Evolutionary conservation across 2,329 filamentous ascomycete genomes (phyloP), one percentile per base, ranked within the genome.

Genomic region (Penicillium palitans): DNA sequence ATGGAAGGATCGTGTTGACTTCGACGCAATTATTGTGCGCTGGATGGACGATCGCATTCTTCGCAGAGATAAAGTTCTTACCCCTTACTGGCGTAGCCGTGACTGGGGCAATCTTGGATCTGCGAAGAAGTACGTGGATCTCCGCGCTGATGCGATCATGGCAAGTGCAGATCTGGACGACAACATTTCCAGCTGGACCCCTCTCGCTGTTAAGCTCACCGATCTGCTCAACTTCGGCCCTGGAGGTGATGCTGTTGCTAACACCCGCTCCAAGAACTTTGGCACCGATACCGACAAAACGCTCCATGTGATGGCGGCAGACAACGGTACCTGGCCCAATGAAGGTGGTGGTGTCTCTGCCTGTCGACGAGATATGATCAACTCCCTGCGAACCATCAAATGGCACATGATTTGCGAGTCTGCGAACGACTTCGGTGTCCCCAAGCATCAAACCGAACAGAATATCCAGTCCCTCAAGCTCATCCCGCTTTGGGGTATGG

Each of bases 341-440:
- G 79, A 80, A 59, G 80, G 80, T 35, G 82, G 82, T 57, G 82
- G 82, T 63, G 82, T 84, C 15, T 83, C 81, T 39, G 81, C 81
- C 56, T 84, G 82, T 70, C 75, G 82, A 41, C 76, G 82, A 44
- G 82, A 84, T 65, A 76, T 84, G 67, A 80, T 84, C 67, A 82
- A 84, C 63, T 80, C 79, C 15, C 78, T 83, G 60, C 74, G 75
- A 44, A 82, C 80, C 0, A 81, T 84, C 61, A 79, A 81, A 56
- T 83, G 81, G 73, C 81, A 84, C 63, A 81, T 83, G 63, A 72
- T 84, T 44, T 81, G 80, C 49, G 82, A 84, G 70, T 80, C 80
- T 6, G 81, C 81, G 9, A 83, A 83, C 63, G 82, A 84, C 59
- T 84, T 79, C 60, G 82, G 82, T 31, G 76, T 83, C 21, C 82